Conservation (phyloP, 2,329 filamentous ascomycete genomes). For the Colletotrichum salicis region DNA sequence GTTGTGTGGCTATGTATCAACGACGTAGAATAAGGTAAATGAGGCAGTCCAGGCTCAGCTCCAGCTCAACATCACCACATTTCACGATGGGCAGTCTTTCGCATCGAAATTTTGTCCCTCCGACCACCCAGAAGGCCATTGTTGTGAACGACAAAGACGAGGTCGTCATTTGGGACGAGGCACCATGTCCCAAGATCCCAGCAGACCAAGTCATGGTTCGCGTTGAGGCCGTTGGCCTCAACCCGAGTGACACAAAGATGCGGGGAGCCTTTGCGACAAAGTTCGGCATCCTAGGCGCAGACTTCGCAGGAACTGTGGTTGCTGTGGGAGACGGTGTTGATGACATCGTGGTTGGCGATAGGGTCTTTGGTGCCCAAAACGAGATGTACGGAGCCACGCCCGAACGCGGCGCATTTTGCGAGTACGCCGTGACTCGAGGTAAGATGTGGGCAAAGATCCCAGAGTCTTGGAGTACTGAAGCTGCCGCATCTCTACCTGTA, state of each 20-base stretch:
- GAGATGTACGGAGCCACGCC: conserved; percentile 26
- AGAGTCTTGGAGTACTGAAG: conserved; percentile 53
- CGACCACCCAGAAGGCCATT: not conserved
- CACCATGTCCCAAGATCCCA: not conserved
- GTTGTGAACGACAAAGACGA: conserved; percentile 1
- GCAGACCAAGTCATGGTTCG: not conserved
- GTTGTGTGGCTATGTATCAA: no score
- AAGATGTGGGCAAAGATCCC: conserved; percentile 53
- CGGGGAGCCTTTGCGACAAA: not conserved
- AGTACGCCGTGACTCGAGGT: conserved; percentile 50
- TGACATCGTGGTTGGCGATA: conserved; percentile 39
- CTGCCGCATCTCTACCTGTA: conserved; percentile 58
- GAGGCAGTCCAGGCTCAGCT: no score
- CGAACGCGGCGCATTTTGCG: conserved; percentile 54
- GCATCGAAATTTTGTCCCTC: not conserved
- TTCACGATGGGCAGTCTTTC: no score
- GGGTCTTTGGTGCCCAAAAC: conserved; percentile 39
- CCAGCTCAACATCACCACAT: no score
- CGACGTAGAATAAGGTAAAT: no score
- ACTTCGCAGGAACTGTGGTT: conserved; percentile 42
- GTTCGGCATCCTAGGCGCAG: conserved; percentile 39
- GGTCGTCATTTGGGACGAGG: not conserved
- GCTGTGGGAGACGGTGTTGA: conserved; percentile 36
- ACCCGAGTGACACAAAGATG: conserved; percentile 46
- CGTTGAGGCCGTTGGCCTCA: conserved; percentile 40